Base-by-base conservation (phyloP, 1,284 basidiomycete species). In the Entoloma clypeatum region DNA sequence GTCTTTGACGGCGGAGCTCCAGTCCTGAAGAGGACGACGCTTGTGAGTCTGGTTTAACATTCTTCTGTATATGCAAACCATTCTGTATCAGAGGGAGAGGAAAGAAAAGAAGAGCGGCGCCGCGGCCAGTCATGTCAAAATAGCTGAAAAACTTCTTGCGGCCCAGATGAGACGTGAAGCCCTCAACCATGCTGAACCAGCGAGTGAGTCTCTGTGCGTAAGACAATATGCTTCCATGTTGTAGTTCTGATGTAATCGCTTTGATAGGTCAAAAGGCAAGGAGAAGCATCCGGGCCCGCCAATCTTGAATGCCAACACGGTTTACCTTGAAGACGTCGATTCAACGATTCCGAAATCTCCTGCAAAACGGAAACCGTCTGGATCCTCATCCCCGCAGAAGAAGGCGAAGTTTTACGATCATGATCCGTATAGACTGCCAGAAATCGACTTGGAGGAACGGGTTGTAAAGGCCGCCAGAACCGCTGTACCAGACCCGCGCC, bases 1-100 rank as follows among this genome's bases (percentile, higher is more conserved):
- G 92, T 98, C 6, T 98, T 98, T 57, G 93, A 98, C 63, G 93
- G 93, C 23, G 93, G 92, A 18, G 93, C 93, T 0, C 93, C 94
- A 1, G 76, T 71, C 3, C 63, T 98, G 53, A 98, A 98, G 69
- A 77, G 83, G 55, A 72, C 74, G 35, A 97, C 94, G 1, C 84
- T 97, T 50, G 92, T 92, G 51, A 45, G 85, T 68, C 9, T 7
- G 9, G 6, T 22, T 32, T 9, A 18, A n/a, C 13, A 14, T 11
- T 11, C 22, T 26, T 23, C 7, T 43, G 10, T 39, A 19, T 22
- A 50, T 22, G 41, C 23, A 26, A 23, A 3, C 23, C 32, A 39
- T 25, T n/a, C n/a, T n/a, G n/a, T n/a, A n/a, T 14, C 29, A 95
- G 92, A 78, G 77, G 21, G 90, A 92, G 51, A 71, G 93, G 34